These are phyloP conservation scores for Stachybotrys elegans DNA, from an alignment of 2,329 filamentous ascomycete species.

Conservation along the genomic window DNA sequence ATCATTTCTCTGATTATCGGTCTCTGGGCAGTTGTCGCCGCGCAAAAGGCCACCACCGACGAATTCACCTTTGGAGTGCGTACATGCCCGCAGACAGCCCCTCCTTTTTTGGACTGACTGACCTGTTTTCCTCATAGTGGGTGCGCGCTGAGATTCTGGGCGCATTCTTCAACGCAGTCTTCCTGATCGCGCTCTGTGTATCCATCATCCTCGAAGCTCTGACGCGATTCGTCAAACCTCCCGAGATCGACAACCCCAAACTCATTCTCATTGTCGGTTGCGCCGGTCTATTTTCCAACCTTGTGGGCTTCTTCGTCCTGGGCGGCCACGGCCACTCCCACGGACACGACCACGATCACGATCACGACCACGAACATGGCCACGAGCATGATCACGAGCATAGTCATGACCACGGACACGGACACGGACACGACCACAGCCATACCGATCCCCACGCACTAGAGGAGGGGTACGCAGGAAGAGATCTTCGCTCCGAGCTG, in stretches of 20 bases:
- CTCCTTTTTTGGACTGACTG: conserved; percentile 13
- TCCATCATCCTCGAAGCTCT: conserved; percentile 95
- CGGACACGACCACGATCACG: conserved; percentile 50
- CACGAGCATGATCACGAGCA: conserved; percentile 46
- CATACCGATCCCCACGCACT: conserved; percentile 33
- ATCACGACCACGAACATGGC: conserved; percentile 45
- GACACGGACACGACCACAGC: conserved; percentile 30
- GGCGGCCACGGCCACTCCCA: conserved; percentile 89
- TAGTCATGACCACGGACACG: conserved; percentile 47
- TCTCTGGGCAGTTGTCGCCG: conserved; percentile 89
- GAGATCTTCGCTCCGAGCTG: conserved; percentile 30
- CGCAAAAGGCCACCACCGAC: conserved; percentile 78
- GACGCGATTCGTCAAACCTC: conserved; percentile 85
- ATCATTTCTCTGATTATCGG: conserved; percentile 91
- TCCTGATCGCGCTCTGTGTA: conserved; percentile 91
- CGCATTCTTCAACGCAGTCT: conserved; percentile 94
- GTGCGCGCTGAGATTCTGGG: conserved; percentile 95
- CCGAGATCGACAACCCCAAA: conserved; percentile 77
- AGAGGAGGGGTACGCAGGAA: conserved; percentile 46
- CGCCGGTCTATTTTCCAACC: conserved; percentile 79
- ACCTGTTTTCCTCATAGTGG: conserved; percentile 60
- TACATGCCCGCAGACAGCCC: too few relatives aligned
- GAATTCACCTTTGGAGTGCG: conserved; percentile 91
- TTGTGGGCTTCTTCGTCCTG: conserved; percentile 83
- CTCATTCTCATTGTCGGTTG: conserved; percentile 88